Evolutionary conservation across 1,284 basidiomycete species (phyloP).

Genomic region (Dichomitus squalens): DNA sequence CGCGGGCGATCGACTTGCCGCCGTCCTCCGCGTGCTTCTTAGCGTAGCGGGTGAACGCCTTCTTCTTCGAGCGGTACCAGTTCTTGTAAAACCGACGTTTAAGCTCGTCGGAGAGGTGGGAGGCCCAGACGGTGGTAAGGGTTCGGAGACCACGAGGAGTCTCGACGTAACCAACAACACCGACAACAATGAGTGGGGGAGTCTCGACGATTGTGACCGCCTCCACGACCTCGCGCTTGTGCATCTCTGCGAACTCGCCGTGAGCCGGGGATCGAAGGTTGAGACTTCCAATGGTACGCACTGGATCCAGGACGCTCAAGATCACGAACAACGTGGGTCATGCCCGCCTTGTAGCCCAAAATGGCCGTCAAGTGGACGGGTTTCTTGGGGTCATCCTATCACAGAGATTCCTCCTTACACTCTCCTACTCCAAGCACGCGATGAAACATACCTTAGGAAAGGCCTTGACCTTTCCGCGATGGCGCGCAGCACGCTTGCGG

Average conservation of each 20-base stretch:
- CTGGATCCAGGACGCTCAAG: constrained; percentile 99
- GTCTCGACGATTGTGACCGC: constrained; percentile 97
- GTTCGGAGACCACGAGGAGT: constrained; percentile 97
- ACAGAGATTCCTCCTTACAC: background rate
- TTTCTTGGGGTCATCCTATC: constrained; percentile 98
- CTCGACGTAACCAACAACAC: constrained; percentile 99
- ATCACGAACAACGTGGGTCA: constrained; percentile 99
- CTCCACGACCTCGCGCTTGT: constrained; percentile 99
- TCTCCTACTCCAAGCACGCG: no score
- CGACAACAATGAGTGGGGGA: constrained; percentile 95
- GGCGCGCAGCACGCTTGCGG: constrained; percentile 92
- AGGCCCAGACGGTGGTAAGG: constrained; percentile 84
- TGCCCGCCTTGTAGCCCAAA: constrained; percentile 99
- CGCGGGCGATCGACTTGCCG: constrained; percentile 91
- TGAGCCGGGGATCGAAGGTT: background rate
- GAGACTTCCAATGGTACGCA: constrained; percentile 46
- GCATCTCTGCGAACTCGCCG: constrained; percentile 75
- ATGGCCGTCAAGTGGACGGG: constrained; percentile 98
- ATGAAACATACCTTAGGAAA: constrained; percentile 82
- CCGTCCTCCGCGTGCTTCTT: constrained; percentile 98
- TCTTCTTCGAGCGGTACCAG: constrained; percentile 99
- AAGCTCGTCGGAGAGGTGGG: constrained; percentile 84
- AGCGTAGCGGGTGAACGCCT: constrained; percentile 99
- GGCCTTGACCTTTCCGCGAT: constrained; percentile 97
- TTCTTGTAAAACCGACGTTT: constrained; percentile 99